phyloP scores from a whole-genome alignment of 2,329 filamentous ascomycete genomes.

The Dothistroma septosporum region DNA sequence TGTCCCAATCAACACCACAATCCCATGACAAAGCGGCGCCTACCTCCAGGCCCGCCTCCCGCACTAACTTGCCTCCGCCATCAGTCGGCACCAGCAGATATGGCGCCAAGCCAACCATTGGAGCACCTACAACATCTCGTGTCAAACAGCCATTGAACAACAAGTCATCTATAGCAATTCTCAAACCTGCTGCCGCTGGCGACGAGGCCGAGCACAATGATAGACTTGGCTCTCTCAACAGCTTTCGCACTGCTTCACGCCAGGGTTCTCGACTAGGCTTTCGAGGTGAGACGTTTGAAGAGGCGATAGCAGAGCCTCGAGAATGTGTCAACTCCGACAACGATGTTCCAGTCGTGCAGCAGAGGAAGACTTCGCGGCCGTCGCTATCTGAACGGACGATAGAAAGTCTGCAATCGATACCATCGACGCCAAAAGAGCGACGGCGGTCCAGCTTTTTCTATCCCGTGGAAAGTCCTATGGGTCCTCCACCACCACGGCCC shows the following conservation, averaged over 20 bases:
- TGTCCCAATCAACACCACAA: constrained; percentile 7
- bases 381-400: constrained; percentile 81
- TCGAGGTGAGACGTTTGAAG: constrained; percentile 24
- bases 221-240: constrained; percentile 41
- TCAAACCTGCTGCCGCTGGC: constrained; percentile 3
- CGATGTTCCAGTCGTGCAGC: constrained; percentile 1
- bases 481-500: constrained; percentile 61
- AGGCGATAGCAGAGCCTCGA: constrained; percentile 16
- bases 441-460: constrained; percentile 71
- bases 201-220: constrained; percentile 37
- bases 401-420: constrained; percentile 73
- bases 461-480: constrained; percentile 53
- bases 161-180: background rate
- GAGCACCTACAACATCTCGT: constrained; percentile 1
- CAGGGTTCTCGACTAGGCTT: constrained; percentile 39
- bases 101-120: constrained; percentile 3
- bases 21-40: background rate
- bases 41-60: constrained; percentile 7
- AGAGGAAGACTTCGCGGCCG: constrained; percentile 41
- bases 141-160: constrained; percentile 1
- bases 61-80: constrained; percentile 6
- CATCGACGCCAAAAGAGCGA: constrained; percentile 68
- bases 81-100: background rate
- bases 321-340: constrained; percentile 21
- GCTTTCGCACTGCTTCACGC: constrained; percentile 41